Evolutionary conservation across 495 filamentous ascomycete genomes (phyloP).

Genomic region (Corynascus novoguineensis): DNA sequence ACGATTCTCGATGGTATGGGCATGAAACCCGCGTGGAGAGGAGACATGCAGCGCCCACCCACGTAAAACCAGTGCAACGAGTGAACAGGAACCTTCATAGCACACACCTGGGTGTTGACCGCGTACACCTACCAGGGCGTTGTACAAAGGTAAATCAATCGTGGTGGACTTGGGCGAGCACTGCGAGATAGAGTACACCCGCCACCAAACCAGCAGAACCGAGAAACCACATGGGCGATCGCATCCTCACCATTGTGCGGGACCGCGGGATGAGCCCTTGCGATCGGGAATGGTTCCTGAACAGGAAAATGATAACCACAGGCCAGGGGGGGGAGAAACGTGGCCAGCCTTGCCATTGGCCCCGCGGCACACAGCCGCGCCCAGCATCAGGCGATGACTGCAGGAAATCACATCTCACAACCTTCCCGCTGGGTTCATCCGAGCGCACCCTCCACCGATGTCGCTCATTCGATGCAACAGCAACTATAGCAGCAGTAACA

Average conservation of each 20-base stretch:
- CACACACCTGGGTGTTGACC: no score
- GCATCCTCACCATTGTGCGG: neutral
- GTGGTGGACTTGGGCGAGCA: neutral
- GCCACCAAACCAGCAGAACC: neutral
- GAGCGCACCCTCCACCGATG: conserved; percentile 17
- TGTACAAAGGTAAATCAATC: no score
- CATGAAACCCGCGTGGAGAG: neutral
- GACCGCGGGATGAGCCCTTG: conserved; percentile 8
- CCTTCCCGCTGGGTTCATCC: conserved; percentile 29
- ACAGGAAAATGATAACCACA: neutral
- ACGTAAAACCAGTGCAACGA: neutral
- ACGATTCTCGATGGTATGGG: neutral
- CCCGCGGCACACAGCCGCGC: conserved; percentile 20
- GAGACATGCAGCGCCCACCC: neutral
- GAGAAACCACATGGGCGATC: conserved; percentile 1
- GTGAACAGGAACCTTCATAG: no score
- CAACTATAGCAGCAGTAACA: no score
- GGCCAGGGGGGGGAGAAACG: neutral
- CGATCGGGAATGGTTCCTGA: conserved; percentile 20
- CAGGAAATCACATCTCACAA: conserved; percentile 29
- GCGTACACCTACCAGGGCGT: no score
- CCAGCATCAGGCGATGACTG: conserved; percentile 29
- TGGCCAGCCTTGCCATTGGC: conserved; percentile 19
- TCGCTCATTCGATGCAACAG: no score
- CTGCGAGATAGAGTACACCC: no score